A percentile compares a stretch with the other conserved stretches of the same genome.
These are phyloP conservation scores for Paraphoma sp. DNA, from an alignment of 2,329 filamentous ascomycete genomes.

Conservation along the genomic window DNA sequence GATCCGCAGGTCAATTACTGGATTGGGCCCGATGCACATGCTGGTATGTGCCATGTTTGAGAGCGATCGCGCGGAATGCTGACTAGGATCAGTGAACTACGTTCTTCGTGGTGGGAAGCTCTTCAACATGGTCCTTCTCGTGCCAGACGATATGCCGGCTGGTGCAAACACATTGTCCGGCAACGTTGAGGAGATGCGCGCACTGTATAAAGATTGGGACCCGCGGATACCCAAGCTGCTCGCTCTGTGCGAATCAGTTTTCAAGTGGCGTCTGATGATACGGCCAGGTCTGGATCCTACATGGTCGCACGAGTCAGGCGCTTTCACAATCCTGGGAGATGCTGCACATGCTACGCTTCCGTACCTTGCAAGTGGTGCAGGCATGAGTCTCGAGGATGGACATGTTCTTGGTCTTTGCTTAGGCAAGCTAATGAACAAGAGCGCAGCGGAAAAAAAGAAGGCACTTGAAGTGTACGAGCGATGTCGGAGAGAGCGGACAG, in stretches of 20 bases:
- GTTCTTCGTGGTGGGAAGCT: constrained; percentile 56
- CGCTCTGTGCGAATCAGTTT: constrained; percentile 62
- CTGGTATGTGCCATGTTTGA: constrained; percentile 32
- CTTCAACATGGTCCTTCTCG: constrained; percentile 60
- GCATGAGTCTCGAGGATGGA: constrained; percentile 68
- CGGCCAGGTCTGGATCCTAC: constrained; percentile 58
- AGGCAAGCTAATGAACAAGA: constrained; percentile 52
- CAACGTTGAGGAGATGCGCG: constrained; percentile 61
- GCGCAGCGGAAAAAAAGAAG: constrained; percentile 43
- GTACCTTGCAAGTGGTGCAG: constrained; percentile 65
- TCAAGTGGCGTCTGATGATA: constrained; percentile 68
- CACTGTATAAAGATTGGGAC: constrained; percentile 65
- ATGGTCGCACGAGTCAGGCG: constrained; percentile 64
- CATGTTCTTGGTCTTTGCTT: constrained; percentile 65
- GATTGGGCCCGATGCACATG: constrained; percentile 59
- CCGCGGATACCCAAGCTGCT: constrained; percentile 62
- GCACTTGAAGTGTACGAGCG: constrained; percentile 61
- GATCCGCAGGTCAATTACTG: constrained; percentile 61
- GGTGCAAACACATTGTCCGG: constrained; percentile 55
- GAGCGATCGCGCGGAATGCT: not conserved
- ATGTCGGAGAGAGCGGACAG: constrained; percentile 64
- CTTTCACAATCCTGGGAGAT: constrained; percentile 68
- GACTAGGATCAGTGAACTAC: constrained; percentile 53
- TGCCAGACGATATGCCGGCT: constrained; percentile 58
- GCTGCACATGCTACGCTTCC: constrained; percentile 70